Evolutionary conservation across 345 rosid species (phyloP), one percentile per base, ranked within the genome.

Genomic region (Luvunga scandens): DNA sequence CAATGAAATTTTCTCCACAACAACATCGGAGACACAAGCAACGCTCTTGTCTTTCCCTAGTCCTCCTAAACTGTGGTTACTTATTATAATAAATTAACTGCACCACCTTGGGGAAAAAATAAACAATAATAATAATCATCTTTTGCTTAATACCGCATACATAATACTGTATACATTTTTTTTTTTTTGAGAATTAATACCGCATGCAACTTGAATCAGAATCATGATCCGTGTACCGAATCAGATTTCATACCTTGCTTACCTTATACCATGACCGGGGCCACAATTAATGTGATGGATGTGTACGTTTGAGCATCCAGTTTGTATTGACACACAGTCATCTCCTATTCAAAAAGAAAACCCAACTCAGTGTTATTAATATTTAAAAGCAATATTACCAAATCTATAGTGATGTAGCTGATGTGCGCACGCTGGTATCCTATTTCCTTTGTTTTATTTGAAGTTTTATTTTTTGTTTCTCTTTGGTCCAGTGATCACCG

Each of bases 221-320:
- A 13, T 45, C 50, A 1, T 45, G 50, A 13, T 45, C 50, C 0
- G 16, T 13, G 18, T 18, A 13, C 18, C 5, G 0, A 45, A 45
- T 45, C 50, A 45, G 50, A 13, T 45, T 12, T 45, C 0, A 9
- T 2, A 7, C 34, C 8, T 19, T 18, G 34, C 21, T 55, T 81
- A 93, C 97, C 98, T 94, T 45, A 93, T 90, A 0, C 98, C 98
- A 81, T 93, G 98, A n/a, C 98, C 98, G 53, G 98, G 98, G 76
- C 98, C 95, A 60, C 98, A 93, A 78, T 79, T 88, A 48, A 89
- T 87, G 48, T 91, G 93, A 81, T 91, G 98, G 48, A 95, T 77
- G 77, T 93, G 91, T 42, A 93, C 80, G 69, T 91, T 88, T 31
- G 94, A 88, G 88, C 94, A 91, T 68, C 98, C 98, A 7, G 93